Evolutionary conservation across 306 rosid genomes (phyloP).

Genomic region (Cyclanthera cordifolia): DNA sequence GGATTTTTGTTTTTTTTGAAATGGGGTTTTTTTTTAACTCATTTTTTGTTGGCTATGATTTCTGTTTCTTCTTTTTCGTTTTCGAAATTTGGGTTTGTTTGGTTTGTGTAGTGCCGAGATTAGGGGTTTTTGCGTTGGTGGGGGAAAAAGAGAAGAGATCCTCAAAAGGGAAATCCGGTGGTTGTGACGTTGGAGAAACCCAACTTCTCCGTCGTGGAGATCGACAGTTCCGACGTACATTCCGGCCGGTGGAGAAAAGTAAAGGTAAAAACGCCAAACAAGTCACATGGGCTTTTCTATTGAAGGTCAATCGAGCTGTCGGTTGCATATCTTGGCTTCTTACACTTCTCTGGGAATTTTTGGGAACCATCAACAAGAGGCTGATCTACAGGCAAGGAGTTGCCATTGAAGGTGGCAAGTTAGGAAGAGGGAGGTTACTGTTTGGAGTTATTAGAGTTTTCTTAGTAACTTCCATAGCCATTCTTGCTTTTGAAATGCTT

Average conservation of each 20-base stretch:
- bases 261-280: slow-evolving; percentile 78
- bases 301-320: slow-evolving; percentile 65
- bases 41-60: too few species aligned
- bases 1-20: too few species aligned
- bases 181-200: slow-evolving; percentile 89
- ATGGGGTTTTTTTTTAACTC: too few species aligned
- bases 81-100: too few species aligned
- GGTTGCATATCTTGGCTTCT: slow-evolving; percentile 63
- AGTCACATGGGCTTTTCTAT: slow-evolving; percentile 83
- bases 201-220: slow-evolving; percentile 70
- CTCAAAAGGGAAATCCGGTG: slow-evolving; percentile 61
- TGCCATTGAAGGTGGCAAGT: slow-evolving; percentile 37
- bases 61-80: too few species aligned
- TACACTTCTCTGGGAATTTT: slow-evolving; percentile 19
- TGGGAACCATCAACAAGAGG: slow-evolving; percentile 64
- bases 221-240: slow-evolving; percentile 72
- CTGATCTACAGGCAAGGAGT: slow-evolving; percentile 51
- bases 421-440: slow-evolving; percentile 48
- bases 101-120: slow-evolving; percentile 74
- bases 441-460: slow-evolving; percentile 57
- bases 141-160: slow-evolving; percentile 44
- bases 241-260: slow-evolving; percentile 64
- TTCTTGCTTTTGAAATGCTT: slow-evolving; percentile 61
- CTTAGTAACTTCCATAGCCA: slow-evolving; percentile 47
- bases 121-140: slow-evolving; percentile 65